Base-by-base conservation (phyloP, 2,329 filamentous ascomycete species). In the Xylaria multiplex region DNA sequence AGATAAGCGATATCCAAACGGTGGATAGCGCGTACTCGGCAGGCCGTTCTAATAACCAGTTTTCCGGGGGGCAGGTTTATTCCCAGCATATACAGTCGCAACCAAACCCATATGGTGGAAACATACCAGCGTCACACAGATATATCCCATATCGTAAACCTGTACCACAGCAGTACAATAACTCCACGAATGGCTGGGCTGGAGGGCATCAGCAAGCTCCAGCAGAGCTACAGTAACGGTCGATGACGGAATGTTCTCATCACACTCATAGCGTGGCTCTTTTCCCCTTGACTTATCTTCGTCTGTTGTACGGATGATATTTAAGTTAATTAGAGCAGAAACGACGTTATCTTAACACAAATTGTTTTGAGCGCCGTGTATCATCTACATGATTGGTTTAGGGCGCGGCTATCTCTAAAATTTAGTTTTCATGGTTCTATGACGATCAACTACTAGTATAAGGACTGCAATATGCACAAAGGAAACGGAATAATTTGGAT, bases 351-450 rank as follows among this genome's bases (percentile, higher is more conserved):
- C 8, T 52, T 19, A 8, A 46, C 14, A 4, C 27, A 52, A 45
- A 61, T 52, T 56, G 50, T 60, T 22, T 53, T 65, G n/a, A 66
- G 64, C 64, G 59, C 42, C 59, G 64, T 53, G 64, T 43, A 62
- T 54, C 19, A 13, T 61, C 49, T 62, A 43, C 59, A 59, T 58
- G n/a, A 14, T 27, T 30, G 59, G 59, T 58, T 53, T 7, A 53
- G 43, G 48, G 48, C 22, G 45, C 40, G 14, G 24, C 13, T 43
- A 37, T 55, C 27, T 59, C 19, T 14, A 52, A 14, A n/a, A 35
- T 59, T 52, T 22, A 42, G 3, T 54, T 32, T 35, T 22, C 19
- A 24, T 35, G 43, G 40, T 53, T 45, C n/a, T 24, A 37, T 30
- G 37, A 42, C 32, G 30, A 43, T 59, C 30, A 42, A 49, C 14